Evolutionary conservation across 2,329 filamentous ascomycete species (phyloP), one percentile per base, ranked within the genome.

Genomic region (Colletotrichum sp.): DNA sequence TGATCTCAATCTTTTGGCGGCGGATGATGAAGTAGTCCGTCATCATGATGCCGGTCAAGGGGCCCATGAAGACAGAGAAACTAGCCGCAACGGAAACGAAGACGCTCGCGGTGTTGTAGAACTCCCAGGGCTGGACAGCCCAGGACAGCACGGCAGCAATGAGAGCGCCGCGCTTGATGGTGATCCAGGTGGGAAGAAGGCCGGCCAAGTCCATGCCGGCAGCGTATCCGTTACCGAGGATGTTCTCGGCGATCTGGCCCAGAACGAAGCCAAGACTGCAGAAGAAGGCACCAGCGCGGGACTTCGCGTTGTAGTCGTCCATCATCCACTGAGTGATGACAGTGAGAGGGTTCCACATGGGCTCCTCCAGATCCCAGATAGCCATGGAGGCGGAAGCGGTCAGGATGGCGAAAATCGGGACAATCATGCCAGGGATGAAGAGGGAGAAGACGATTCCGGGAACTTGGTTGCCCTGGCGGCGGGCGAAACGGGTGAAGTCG

Each of bases 1-100:
- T 82, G 30, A 86, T 78, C 73, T 85, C 82, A 63, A 86, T 79
- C 68, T 82, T 82, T 65, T 82, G 80, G 4, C 80, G 79, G 7
- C 85, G 83, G n/a, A 82, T 56, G 24, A 81, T 21, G 58, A 78
- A 83, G 75, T 81, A 82, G 63, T 82, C 81, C 10, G 75, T 76
- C 34, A 81, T 78, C 80, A 82, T 82, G 67, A 82, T 77, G 9
- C 81, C 81, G 0, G 81, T 77, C 28, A 83, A 65, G 6, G 81
- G 81, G 2, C 75, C 81, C 58, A 82, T 72, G 69, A 83, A 82
- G 9, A 82, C 81, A 0, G 78, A 79, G 71, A 81, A 82, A 7
- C 79, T 80, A 18, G 79, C 78, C 10, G 80, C 76, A 3, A 82
- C 80, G 2, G 77, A 76, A 4, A 82, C 76, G 28, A 82, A 82